Conservation (phyloP, 1,139 yeast species). For the Debaryomycetaceae sp. region DNA sequence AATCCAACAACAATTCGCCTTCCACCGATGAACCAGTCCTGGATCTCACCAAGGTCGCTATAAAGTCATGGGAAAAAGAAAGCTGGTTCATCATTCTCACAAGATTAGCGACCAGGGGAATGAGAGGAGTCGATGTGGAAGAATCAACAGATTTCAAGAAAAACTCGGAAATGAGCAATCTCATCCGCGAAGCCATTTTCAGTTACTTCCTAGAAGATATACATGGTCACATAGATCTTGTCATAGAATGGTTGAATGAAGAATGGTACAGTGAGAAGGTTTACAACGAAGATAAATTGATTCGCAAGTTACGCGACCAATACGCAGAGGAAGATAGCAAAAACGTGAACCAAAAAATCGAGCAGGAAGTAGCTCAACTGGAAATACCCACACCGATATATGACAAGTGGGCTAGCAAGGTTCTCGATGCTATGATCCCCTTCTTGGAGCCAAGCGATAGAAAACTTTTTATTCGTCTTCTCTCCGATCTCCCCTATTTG, state of each 20-base stretch:
- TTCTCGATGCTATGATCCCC: conserved; percentile 79
- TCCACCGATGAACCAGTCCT: conserved; percentile 17
- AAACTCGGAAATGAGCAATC: conserved; percentile 47
- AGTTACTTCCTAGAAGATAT: conserved; percentile 74
- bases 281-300: conserved; percentile 27
- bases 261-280: conserved; percentile 84
- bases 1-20: conserved; percentile 14
- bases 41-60: conserved; percentile 53
- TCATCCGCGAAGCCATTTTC: conserved; percentile 68
- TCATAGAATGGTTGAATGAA: conserved; percentile 93
- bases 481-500: conserved; percentile 83
- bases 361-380: conserved; percentile 8
- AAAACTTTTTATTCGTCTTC: conserved; percentile 71
- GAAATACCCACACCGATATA: conserved; percentile 47
- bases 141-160: conserved; percentile 18
- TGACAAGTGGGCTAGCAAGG: conserved; percentile 64
- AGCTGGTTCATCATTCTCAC: conserved; percentile 79
- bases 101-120: conserved; percentile 78
- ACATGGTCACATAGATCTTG: conserved; percentile 66
- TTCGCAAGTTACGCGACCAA: conserved; percentile 13
- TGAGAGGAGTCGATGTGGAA: conserved; percentile 31
- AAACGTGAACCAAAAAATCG: conserved; percentile 8
- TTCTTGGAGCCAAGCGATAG: conserved; percentile 78
- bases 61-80: conserved; percentile 62
- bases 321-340: conserved; percentile 7